Evolutionary conservation across 805 yeast genomes (phyloP).

Genomic region (Wilhelminamyces savonicus): DNA sequence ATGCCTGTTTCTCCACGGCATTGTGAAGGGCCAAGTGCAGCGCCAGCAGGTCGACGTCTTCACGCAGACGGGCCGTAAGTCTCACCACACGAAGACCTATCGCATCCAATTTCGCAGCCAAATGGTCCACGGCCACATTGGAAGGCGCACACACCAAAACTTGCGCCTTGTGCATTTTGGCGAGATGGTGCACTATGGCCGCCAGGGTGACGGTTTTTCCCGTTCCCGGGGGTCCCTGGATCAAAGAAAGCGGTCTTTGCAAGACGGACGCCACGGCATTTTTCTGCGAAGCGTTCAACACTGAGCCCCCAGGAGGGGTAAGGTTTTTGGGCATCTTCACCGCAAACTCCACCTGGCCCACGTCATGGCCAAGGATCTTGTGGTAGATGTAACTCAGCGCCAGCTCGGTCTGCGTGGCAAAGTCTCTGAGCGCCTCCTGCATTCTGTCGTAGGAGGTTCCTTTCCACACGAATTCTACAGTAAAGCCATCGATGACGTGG

Average conservation of each 20-base stretch:
- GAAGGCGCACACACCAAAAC: constrained; percentile 93
- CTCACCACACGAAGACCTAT: constrained; percentile 76
- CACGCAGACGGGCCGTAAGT: constrained; percentile 69
- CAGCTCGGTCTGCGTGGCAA: constrained; percentile 65
- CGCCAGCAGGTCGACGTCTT: constrained; percentile 68
- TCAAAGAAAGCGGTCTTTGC: constrained; percentile 67
- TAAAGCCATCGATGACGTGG: constrained; percentile 56
- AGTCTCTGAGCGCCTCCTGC: constrained; percentile 67
- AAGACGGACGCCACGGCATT: constrained; percentile 69
- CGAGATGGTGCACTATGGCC: constrained; percentile 72
- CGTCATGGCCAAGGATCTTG: constrained; percentile 74
- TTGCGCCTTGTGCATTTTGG: constrained; percentile 52
- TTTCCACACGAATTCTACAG: constrained; percentile 87
- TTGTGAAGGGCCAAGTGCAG: constrained; percentile 52
- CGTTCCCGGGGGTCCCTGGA: constrained; percentile 92
- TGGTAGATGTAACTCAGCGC: constrained; percentile 73
- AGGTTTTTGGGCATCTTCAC: constrained; percentile 54
- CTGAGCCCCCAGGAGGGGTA: constrained; percentile 61
- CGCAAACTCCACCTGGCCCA: constrained; percentile 55
- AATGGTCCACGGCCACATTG: constrained; percentile 90
- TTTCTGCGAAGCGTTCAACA: constrained; percentile 71
- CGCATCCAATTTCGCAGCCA: constrained; percentile 64
- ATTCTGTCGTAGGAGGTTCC: constrained; percentile 77
- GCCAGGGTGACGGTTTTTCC: constrained; percentile 95
- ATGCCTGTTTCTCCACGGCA: constrained; percentile 41